Evolutionary conservation across 2,329 filamentous ascomycete genomes (phyloP).

Genomic region (Hortaea sp.): DNA sequence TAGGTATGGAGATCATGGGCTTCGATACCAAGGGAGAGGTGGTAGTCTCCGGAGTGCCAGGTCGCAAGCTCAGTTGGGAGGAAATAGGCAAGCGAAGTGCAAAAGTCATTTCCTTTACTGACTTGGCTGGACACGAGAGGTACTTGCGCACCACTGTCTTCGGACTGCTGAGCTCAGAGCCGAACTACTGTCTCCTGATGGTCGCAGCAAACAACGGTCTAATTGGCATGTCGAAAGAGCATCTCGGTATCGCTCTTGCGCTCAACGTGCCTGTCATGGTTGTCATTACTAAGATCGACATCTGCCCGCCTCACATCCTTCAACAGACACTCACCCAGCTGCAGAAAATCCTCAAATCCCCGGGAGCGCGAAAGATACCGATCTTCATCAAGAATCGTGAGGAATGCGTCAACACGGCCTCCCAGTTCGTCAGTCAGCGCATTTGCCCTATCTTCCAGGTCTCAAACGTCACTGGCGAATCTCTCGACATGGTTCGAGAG

Average conservation of each 20-base stretch:
- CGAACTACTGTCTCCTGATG: slow-evolving; percentile 96
- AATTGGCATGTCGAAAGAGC: slow-evolving; percentile 91
- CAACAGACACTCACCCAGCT: slow-evolving; percentile 88
- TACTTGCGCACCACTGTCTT: slow-evolving; percentile 96
- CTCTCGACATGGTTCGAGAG: slow-evolving; percentile 77
- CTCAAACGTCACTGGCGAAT: slow-evolving; percentile 91
- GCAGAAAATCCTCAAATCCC: slow-evolving; percentile 85
- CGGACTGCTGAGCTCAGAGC: slow-evolving; percentile 83
- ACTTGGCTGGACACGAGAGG: slow-evolving; percentile 88
- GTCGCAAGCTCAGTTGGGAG: slow-evolving; percentile 87
- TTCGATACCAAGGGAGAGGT: slow-evolving; percentile 83
- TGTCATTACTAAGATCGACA: slow-evolving; percentile 95
- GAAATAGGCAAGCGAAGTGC: slow-evolving; percentile 90
- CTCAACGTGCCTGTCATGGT: slow-evolving; percentile 98
- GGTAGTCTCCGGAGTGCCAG: slow-evolving; percentile 69
- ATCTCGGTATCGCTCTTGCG: slow-evolving; percentile 85
- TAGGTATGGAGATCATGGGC: slow-evolving; percentile 98
- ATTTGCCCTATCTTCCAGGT: slow-evolving; percentile 98
- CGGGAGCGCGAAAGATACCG: slow-evolving; percentile 87
- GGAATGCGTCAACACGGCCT: slow-evolving; percentile 88
- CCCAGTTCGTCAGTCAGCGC: slow-evolving; percentile 86
- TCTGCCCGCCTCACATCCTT: slow-evolving; percentile 90
- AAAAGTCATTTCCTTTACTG: slow-evolving; percentile 94
- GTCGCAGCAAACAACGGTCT: slow-evolving; percentile 96
- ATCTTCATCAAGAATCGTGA: slow-evolving; percentile 88